Evolutionary conservation across 495 filamentous ascomycete species (phyloP), one percentile per base, ranked within the genome.

Genomic region (Penicillium dipodomyicola): DNA sequence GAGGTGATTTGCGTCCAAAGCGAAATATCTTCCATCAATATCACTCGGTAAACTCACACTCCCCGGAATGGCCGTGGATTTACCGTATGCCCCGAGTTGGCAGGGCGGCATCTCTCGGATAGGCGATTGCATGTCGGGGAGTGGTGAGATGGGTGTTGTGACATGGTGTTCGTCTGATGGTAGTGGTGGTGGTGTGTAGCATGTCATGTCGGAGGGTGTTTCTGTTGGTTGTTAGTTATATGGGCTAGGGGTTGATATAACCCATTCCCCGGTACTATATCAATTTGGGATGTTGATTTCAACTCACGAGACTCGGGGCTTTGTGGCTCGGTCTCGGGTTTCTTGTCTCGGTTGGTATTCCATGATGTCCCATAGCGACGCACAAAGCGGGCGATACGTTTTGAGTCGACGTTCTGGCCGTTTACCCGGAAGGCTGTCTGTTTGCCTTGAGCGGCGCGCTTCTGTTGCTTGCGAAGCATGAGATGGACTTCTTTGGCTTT

Each of bases 161-260:
- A 56, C 49, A 43, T 33, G 39, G 35, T 44, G 60, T 29, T 71
- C 68, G 17, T 74, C 72, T 6, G 62, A 54, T 17, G 69, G n/a
- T n/a, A n/a, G n/a, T n/a, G n/a, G 72, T 47, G 71, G 67, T 4
- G 73, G 73, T 1, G 73, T 76, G 53, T 68, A 74, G 56, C 71
- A 76, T 32, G 69, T 72, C 70, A 76, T 76, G 52, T 76, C 73
- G 35, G 73, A 72, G 6, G 73, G 73, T n/a, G 73, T 76, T 43
- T 60, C 73, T 76, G 30, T 11, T 15, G 8, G n/a, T 41, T 32
- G 41, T 52, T 56, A 58, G 56, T 40, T 15, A 42, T 11, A 45
- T 9, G 27, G 4, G 11, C n/a, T 0, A n/a, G 14, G 33, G 6
- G n/a, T 48, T 48, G 45, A 48, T 17, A 47, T 47, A 15, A 5